A percentile compares a stretch with the other conserved stretches of the same genome.
phyloP scores from a whole-genome alignment of 2,329 filamentous ascomycete species.

The Alternaria atra region DNA sequence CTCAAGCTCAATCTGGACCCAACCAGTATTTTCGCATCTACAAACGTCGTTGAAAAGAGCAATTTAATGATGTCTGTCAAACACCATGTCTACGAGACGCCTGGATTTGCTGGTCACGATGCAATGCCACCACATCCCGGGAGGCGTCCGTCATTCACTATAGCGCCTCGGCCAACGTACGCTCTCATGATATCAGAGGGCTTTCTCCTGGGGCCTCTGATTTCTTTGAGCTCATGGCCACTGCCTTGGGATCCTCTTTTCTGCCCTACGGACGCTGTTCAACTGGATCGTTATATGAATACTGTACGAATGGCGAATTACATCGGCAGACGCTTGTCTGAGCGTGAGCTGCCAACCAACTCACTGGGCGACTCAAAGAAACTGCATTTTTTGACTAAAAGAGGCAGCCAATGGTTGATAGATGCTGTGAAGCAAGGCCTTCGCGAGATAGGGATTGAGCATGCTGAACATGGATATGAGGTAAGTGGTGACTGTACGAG shows the following conservation, averaged over 20 bases:
- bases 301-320: slow-evolving; percentile 5
- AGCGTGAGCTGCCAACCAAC: slow-evolving; percentile 23
- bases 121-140: neutral
- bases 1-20: slow-evolving; percentile 33
- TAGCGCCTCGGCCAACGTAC: slow-evolving; percentile 14
- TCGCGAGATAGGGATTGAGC: slow-evolving; percentile 34
- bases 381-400: slow-evolving; percentile 39
- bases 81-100: slow-evolving; percentile 12
- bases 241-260: slow-evolving; percentile 40
- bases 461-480: slow-evolving; percentile 24
- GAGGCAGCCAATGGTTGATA: slow-evolving; percentile 37
- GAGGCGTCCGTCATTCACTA: neutral
- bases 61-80: slow-evolving; percentile 26
- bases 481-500: too few relatives aligned
- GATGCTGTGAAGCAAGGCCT: slow-evolving; percentile 33
- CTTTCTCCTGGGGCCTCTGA: slow-evolving; percentile 32
- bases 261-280: slow-evolving; percentile 27
- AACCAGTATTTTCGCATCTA: slow-evolving; percentile 34
- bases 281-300: slow-evolving; percentile 28
- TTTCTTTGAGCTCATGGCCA: slow-evolving; percentile 36
- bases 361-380: slow-evolving; percentile 33
- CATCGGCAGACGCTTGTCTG: slow-evolving; percentile 5
- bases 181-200: slow-evolving; percentile 26
- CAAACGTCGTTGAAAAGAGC: slow-evolving; percentile 34
- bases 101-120: neutral